Conservation (phyloP, 164 flowering plant genomes). For the Nelumbo lutea region DNA sequence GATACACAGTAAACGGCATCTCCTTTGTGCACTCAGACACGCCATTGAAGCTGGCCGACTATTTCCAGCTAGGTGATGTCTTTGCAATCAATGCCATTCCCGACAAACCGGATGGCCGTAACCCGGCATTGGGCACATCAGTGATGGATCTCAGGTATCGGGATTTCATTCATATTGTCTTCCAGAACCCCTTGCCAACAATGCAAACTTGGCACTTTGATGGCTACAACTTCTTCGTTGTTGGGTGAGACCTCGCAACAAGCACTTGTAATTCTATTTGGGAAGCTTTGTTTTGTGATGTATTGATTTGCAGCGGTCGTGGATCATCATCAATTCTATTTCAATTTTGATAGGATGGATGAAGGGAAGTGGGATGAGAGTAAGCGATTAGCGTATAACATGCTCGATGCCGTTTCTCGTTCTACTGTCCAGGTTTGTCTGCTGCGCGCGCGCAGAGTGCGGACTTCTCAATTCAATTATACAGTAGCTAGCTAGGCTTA, state of each 20-base stretch:
- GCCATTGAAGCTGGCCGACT: constrained; percentile 40
- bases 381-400: constrained; percentile 20
- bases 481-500: no score
- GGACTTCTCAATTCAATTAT: no score
- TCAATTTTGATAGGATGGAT: constrained; percentile 25
- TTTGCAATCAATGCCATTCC: constrained; percentile 11
- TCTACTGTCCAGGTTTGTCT: constrained; percentile 31
- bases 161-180: constrained; percentile 28
- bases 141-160: constrained; percentile 17
- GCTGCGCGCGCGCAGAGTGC: no score
- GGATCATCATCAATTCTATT: background rate
- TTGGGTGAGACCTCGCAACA: constrained; percentile 27
- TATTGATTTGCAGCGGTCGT: no score
- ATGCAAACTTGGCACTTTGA: constrained; percentile 39
- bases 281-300: background rate
- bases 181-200: constrained; percentile 17
- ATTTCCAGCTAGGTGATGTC: constrained; percentile 16
- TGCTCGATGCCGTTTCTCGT: constrained; percentile 32
- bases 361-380: constrained; percentile 24
- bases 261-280: background rate
- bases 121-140: constrained; percentile 12
- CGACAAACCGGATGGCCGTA: constrained; percentile 18
- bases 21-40: constrained; percentile 32
- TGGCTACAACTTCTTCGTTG: constrained; percentile 40
- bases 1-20: constrained; percentile 32